Base-by-base conservation (phyloP, 1,284 basidiomycete species). In the Pulveroboletus ridleyi region DNA sequence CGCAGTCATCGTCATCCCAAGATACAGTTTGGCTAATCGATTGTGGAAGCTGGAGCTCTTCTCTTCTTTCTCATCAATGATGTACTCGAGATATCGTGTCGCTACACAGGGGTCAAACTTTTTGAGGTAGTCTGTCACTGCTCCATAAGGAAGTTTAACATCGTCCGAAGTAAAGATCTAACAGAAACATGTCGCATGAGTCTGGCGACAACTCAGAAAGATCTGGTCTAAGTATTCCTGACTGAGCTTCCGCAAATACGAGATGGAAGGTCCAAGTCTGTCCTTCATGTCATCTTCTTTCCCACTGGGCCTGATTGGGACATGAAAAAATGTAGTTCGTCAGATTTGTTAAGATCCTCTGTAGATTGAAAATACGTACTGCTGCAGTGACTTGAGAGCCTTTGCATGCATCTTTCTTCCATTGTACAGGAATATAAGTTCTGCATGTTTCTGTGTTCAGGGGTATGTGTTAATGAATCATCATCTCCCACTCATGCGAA, bases 131-230 rank as follows among this genome's bases (percentile, higher is more conserved):
- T 89, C 84, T 5, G 89, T 88, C 2, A 98, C 94, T 10, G 82
- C 81, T 47, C 84, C 81, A 17, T 88, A 86, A n/a, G 96, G 95
- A 22, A 98, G 83, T 61, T 96, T 94, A 2, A 92, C 92, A 66
- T 97, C 95, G 73, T 99, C 97, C 0, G 95, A 96, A 1, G 91
- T 95, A 76, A 99, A 99, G 59, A 99, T 95, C 91, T 97, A 71
- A 0, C 54, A 22, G 14, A 56, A 46, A 39, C 7, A 61, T 50
- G 17, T 1, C 11, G 11, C 33, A 52, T 61, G 20, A 56, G 20
- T 44, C 23, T 23, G 49, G 55, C 46, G 49, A 41, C 25, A 20
- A 29, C 29, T 29, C 29, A 6, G 29, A 29, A 29, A 29, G 29
- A 29, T 29, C 29, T 29, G 29, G 29, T 29, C 29, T 29, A 29